Evolutionary conservation across 768 basidiomycete species (phyloP), one percentile per base, ranked within the genome.

Genomic region (Kockovaella imperatae): DNA sequence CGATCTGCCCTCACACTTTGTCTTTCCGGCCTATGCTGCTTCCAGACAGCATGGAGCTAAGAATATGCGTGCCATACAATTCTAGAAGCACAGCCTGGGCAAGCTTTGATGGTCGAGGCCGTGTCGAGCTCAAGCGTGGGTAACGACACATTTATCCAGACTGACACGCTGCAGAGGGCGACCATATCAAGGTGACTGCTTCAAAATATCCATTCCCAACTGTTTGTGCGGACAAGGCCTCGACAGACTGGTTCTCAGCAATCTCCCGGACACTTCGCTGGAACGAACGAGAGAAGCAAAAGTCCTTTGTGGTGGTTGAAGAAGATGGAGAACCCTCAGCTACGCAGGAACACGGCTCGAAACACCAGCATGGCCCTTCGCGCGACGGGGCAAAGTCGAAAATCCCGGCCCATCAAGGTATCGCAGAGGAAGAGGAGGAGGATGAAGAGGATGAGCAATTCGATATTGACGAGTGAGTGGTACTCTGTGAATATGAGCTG

Each of bases 51-150:
- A 96, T 97, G 89, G 93, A 97, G 64, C 77, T 99, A 31, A 82
- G 95, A 3, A 87, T 99, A 28, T 96, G 93, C 60, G 95, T 99
- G n/a, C 95, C 95, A 7, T 97, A 88, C 75, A 96, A 97, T 71
- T 95, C 90, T 20, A 77, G 95, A 36, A 93, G 89, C 63, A 99
- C 93, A 0, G 95, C 95, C 6, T 99, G 95, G 95, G 95, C 87
- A 7, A 91, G 88, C 18, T 99, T 99, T 68, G 95, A 99, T 64
- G 95, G 95, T 18, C 82, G 95, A 36, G 95, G 95, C 1, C 80
- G 95, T 28, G 86, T 99, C 11, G 95, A 99, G 73, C 76, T 97
- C 20, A 86, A 86, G 72, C 95, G 93, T 93, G 64, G 65, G 87
- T 77, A 24, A 8, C 21, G 4, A 21, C 38, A 46, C 30, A 14